Percentiles rank a stretch among this genome's conserved stretches.
Evolutionary conservation across 2,329 filamentous ascomycete genomes (phyloP).

Genomic region (Scytalidium lignicola): DNA sequence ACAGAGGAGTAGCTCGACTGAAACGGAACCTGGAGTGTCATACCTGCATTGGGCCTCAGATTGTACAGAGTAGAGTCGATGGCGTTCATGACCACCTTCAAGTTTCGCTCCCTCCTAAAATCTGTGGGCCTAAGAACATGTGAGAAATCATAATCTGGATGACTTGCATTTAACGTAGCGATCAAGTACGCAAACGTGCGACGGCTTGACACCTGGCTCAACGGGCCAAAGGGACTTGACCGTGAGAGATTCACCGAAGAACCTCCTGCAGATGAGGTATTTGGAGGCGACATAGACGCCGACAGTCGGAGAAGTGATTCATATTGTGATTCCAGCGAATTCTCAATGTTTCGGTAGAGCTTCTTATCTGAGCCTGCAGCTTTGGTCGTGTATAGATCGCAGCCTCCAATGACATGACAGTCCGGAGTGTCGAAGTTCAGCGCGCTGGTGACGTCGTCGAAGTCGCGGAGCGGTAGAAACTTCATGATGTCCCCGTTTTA

Average conservation of each 20-base stretch:
- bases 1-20: conserved; percentile 31
- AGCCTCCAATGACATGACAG: conserved; percentile 85
- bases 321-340: conserved; percentile 86
- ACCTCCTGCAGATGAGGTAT: conserved; percentile 65
- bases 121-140: conserved; percentile 84
- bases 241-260: conserved; percentile 70
- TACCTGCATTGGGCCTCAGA: conserved; percentile 61
- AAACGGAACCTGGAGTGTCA: conserved; percentile 31
- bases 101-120: conserved; percentile 77
- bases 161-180: conserved; percentile 90
- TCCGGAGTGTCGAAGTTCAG: conserved; percentile 95
- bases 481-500: conserved; percentile 45
- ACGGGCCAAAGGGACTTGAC: conserved; percentile 84
- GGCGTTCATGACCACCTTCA: conserved; percentile 77
- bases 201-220: conserved; percentile 82
- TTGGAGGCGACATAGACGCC: conserved; percentile 79
- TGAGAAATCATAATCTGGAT: conserved; percentile 96
- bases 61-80: conserved; percentile 86
- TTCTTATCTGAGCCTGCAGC: conserved; percentile 95
- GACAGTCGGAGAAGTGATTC: conserved; percentile 81
- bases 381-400: conserved; percentile 96
- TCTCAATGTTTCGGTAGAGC: conserved; percentile 91
- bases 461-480: conserved; percentile 88
- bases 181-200: conserved; percentile 95
- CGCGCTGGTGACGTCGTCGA: conserved; percentile 85